These are phyloP conservation scores for Sarocladium brachiariae DNA, from an alignment of 2,329 filamentous ascomycete genomes.

Conservation along the genomic window DNA sequence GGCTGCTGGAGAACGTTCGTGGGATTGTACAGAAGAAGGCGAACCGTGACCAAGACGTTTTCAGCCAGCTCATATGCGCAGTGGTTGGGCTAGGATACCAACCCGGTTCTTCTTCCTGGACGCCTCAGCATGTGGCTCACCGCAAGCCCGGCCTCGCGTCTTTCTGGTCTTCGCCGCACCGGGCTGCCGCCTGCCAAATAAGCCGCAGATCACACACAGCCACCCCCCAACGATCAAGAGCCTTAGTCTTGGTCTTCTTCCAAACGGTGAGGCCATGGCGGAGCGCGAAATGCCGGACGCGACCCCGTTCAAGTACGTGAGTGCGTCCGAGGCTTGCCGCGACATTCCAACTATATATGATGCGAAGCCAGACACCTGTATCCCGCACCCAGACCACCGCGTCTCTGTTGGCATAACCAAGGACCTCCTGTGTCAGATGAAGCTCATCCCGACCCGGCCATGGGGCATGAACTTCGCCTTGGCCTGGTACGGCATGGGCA, in stretches of 20 bases:
- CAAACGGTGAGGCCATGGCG: conserved; percentile 55
- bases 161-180: conserved; percentile 69
- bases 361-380: conserved; percentile 52
- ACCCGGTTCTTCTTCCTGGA: conserved; percentile 60
- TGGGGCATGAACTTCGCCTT: conserved; percentile 45
- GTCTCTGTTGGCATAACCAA: conserved; percentile 33
- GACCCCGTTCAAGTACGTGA: conserved; percentile 55
- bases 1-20: conserved; percentile 70
- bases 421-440: conserved; percentile 38
- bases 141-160: conserved; percentile 59
- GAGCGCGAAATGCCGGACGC: conserved; percentile 30
- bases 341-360: conserved; percentile 61
- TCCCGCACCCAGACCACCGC: conserved; percentile 63
- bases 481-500: conserved; percentile 32
- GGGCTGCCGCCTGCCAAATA: conserved; percentile 46
- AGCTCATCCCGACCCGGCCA: conserved; percentile 52
- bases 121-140: conserved; percentile 60
- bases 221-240: conserved; percentile 35
- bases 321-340: conserved; percentile 42
- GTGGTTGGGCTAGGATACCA: conserved; percentile 76
- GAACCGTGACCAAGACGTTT: conserved; percentile 52
- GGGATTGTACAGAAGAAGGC: conserved; percentile 49
- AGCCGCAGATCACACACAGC: conserved; percentile 56
- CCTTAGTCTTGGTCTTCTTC: conserved; percentile 46
- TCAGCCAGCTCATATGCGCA: conserved; percentile 66